A percentile compares a stretch with the other conserved stretches of the same genome.
Conservation (phyloP, 2,329 filamentous ascomycete species). For the Teratosphaeriaceae sp. region DNA sequence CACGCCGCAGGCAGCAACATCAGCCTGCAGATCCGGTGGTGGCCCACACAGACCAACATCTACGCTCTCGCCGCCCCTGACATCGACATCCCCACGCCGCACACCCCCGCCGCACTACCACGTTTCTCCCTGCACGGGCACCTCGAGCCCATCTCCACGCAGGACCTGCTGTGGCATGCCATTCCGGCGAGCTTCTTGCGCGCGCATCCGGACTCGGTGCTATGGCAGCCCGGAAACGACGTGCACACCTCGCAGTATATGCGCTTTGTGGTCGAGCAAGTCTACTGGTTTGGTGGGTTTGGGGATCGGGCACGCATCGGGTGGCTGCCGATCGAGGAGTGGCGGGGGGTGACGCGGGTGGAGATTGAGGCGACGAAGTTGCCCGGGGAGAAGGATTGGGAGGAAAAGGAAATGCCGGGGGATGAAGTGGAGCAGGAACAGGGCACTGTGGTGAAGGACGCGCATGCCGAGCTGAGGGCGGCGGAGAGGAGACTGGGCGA, state of each 20-base stretch:
- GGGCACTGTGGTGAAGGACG: too few relatives aligned
- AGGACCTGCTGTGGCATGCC: conserved; percentile 43
- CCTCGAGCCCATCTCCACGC: conserved; percentile 60
- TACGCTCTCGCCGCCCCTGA: conserved; percentile 23
- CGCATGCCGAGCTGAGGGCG: too few relatives aligned
- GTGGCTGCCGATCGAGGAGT: conserved; percentile 80
- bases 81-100: conserved; percentile 40
- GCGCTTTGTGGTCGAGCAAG: conserved; percentile 71
- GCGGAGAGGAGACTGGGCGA: too few relatives aligned
- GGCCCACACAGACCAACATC: conserved; percentile 29
- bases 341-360: conserved; percentile 62
- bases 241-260: conserved; percentile 80
- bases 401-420: too few relatives aligned
- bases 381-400: conserved; percentile 59
- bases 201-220: conserved; percentile 71
- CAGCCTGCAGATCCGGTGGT: conserved; percentile 73
- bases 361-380: conserved; percentile 62
- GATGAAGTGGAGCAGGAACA: too few relatives aligned
- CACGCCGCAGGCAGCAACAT: conserved; percentile 78
- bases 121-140: conserved; percentile 79
- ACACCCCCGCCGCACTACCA: conserved; percentile 73
- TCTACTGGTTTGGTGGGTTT: conserved; percentile 96
- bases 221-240: conserved; percentile 78
- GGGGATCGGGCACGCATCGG: conserved; percentile 93
- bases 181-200: conserved; percentile 60